These are phyloP conservation scores for Cutaneotrichosporon spelunceum DNA, from an alignment of 1,284 basidiomycete genomes.

Conservation along the genomic window DNA sequence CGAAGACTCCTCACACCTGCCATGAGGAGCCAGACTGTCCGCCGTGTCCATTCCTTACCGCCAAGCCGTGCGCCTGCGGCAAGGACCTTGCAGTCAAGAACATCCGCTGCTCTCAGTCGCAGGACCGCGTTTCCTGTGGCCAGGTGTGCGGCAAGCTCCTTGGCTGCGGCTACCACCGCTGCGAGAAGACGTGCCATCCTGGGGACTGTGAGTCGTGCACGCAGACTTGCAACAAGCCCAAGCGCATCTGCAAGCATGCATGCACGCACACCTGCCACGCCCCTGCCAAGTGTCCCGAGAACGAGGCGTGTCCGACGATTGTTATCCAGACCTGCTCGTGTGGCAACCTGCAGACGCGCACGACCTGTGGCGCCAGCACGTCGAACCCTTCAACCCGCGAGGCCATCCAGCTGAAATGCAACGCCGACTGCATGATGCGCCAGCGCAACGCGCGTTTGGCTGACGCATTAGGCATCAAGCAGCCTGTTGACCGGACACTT, in stretches of 20 bases:
- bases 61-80: slow-evolving; percentile 78
- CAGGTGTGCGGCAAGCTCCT: slow-evolving; percentile 70
- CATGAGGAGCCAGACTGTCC: slow-evolving; percentile 72
- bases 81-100: slow-evolving; percentile 62
- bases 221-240: slow-evolving; percentile 73
- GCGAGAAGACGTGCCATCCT: slow-evolving; percentile 71
- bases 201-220: slow-evolving; percentile 73
- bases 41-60: slow-evolving; percentile 74
- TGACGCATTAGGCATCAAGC: slow-evolving; percentile 75
- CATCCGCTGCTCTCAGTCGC: slow-evolving; percentile 64
- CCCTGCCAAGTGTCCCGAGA: slow-evolving; percentile 74
- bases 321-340: slow-evolving; percentile 72
- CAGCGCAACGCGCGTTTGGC: slow-evolving; percentile 81
- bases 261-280: slow-evolving; percentile 78
- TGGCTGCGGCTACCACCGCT: slow-evolving; percentile 79
- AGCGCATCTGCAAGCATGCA: slow-evolving; percentile 73
- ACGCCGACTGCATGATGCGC: slow-evolving; percentile 71
- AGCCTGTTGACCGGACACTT: slow-evolving; percentile 47
- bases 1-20: slow-evolving; percentile 69
- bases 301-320: slow-evolving; percentile 64
- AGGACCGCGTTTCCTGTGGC: slow-evolving; percentile 76
- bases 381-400: slow-evolving; percentile 54
- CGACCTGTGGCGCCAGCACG: slow-evolving; percentile 64
- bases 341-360: slow-evolving; percentile 68
- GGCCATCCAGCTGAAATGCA: slow-evolving; percentile 63